These are phyloP conservation scores for Cicer chorassanicum DNA, from an alignment of 306 rosid genomes.

Conservation along the genomic window DNA sequence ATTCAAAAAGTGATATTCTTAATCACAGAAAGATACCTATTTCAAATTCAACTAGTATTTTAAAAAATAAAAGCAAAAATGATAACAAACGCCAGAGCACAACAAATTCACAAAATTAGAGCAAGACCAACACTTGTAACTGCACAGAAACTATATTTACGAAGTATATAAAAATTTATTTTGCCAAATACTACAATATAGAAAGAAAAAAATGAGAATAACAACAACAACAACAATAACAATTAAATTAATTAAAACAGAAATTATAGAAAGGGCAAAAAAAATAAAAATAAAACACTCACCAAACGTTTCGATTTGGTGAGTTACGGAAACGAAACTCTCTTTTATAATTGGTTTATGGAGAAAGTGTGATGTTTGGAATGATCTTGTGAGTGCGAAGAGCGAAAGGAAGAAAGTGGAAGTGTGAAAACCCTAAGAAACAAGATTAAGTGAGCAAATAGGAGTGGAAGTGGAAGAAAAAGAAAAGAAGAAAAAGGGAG, in stretches of 20 bases:
- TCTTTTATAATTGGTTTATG: not conserved
- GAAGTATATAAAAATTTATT: not conserved
- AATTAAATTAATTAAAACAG: not conserved
- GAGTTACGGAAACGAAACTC: not conserved
- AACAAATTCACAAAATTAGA: constrained; percentile 20
- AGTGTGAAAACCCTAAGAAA: constrained; percentile 38
- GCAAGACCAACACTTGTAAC: constrained; percentile 16
- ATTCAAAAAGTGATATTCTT: not conserved
- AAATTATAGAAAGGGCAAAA: not conserved
- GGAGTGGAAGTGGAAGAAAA: not conserved
- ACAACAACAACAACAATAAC: not conserved
- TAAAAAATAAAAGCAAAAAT: not conserved
- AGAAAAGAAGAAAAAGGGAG: not conserved
- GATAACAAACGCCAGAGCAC: not conserved
- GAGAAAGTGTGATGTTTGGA: constrained; percentile 10
- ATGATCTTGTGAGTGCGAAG: not conserved
- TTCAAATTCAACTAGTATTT: not conserved
- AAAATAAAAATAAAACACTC: too few species aligned
- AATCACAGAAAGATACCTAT: constrained; percentile 21
- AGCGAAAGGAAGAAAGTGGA: not conserved
- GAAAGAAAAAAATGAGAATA: not conserved
- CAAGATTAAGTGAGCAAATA: not conserved
- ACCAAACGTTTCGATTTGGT: not conserved
- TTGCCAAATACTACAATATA: constrained; percentile 4
- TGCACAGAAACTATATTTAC: not conserved